A percentile compares a stretch with the other conserved stretches of the same genome.
Conservation (phyloP, 805 yeast species). For the Pichia nakasei region DNA sequence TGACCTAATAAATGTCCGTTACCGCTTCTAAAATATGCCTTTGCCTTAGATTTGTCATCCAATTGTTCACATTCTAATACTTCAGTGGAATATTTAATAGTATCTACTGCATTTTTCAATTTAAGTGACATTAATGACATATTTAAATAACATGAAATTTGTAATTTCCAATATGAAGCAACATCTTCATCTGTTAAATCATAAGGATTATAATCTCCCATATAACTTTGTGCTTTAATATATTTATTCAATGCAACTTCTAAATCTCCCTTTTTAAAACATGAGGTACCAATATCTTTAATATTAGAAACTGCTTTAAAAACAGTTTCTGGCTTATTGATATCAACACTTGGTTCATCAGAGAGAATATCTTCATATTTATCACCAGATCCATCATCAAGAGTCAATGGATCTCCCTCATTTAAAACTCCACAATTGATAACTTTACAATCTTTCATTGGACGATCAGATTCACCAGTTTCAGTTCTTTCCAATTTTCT, state of each 20-base stretch:
- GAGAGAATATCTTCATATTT: slow-evolving; percentile 64
- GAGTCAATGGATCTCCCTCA: slow-evolving; percentile 39
- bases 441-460: slow-evolving; percentile 60
- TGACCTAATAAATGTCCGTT: slow-evolving; percentile 55
- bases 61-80: slow-evolving; percentile 55
- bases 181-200: slow-evolving; percentile 49
- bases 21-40: slow-evolving; percentile 84
- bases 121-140: slow-evolving; percentile 69
- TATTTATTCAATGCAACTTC: slow-evolving; percentile 58
- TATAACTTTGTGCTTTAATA: slow-evolving; percentile 58
- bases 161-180: slow-evolving; percentile 41
- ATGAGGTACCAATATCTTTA: slow-evolving; percentile 70
- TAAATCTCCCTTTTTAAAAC: slow-evolving; percentile 57
- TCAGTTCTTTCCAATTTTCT: slow-evolving; percentile 66
- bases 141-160: slow-evolving; percentile 60
- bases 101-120: slow-evolving; percentile 43
- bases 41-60: slow-evolving; percentile 64
- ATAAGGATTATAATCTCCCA: slow-evolving; percentile 67
- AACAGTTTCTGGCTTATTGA: slow-evolving; percentile 54
- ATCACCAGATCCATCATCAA: slow-evolving; percentile 81
- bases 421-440: slow-evolving; percentile 73
- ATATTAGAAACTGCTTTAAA: slow-evolving; percentile 54
- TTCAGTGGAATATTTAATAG: slow-evolving; percentile 50
- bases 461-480: slow-evolving; percentile 63
- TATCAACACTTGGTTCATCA: slow-evolving; percentile 62